Percentiles rank a stretch among this genome's conserved stretches.
phyloP scores from a whole-genome alignment of 2,329 filamentous ascomycete species.

The Phialophora verrucosa region DNA sequence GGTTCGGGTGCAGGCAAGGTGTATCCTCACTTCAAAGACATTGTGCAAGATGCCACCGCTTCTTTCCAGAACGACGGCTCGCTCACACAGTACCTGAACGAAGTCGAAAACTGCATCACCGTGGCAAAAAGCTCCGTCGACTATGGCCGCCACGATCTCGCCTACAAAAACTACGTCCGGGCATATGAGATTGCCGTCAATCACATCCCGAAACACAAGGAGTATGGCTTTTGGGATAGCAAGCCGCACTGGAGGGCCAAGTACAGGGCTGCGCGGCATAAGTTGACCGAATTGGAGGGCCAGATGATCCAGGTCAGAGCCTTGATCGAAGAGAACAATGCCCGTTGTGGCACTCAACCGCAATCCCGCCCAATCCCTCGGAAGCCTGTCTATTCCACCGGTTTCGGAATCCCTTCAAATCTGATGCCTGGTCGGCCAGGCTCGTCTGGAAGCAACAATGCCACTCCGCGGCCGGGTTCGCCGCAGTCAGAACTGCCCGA shows the following conservation, averaged over 20 bases:
- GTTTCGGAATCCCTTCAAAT: conserved; percentile 28
- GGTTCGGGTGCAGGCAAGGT: conserved; percentile 32
- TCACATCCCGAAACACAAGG: conserved; percentile 74
- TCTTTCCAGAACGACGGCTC: conserved; percentile 35
- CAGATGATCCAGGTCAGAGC: conserved; percentile 65
- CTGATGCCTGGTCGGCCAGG: conserved; percentile 12
- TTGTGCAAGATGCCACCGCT: conserved; percentile 56
- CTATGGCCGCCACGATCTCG: conserved; percentile 72
- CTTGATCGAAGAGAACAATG: conserved; percentile 68
- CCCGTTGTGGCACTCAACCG: conserved; percentile 63
- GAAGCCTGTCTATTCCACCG: conserved; percentile 32
- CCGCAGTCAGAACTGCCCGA: conserved; percentile 30
- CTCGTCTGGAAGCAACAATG: conserved; percentile 3
- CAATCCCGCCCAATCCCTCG: conserved; percentile 30
- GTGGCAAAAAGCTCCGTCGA: conserved; percentile 49
- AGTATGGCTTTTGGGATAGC: conserved; percentile 69
- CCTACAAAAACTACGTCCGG: conserved; percentile 82
- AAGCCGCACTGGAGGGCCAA: conserved; percentile 56
- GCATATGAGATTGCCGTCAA: conserved; percentile 80
- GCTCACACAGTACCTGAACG: conserved; percentile 36
- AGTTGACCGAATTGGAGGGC: conserved; percentile 32
- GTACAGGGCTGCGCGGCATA: conserved; percentile 52
- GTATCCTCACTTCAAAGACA: conserved; percentile 53
- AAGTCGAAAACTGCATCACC: conserved; percentile 51
- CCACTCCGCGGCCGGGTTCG: conserved; percentile 12